Evolutionary conservation across 768 basidiomycete genomes (phyloP).

Genomic region (Guyanaporus albipodus): DNA sequence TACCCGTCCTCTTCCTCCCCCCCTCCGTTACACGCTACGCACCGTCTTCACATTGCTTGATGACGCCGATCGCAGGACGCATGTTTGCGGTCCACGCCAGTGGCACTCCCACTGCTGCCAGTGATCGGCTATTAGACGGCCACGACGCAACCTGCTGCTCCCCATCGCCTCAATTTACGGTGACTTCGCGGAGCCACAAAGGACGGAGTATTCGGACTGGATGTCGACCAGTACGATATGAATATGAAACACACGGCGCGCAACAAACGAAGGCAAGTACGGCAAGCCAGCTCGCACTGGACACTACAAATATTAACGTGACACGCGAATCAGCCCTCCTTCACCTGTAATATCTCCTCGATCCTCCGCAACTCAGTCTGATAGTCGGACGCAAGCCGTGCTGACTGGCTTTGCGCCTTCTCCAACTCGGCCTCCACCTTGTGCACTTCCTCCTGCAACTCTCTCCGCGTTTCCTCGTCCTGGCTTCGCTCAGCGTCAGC

Average conservation of each 20-base stretch:
- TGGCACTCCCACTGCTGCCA: conserved; percentile 4
- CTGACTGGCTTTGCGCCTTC: conserved; percentile 28
- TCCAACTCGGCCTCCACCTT: conserved; percentile 31
- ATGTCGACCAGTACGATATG: no score
- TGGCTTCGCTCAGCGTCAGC: conserved; percentile 40
- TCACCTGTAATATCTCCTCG: conserved; percentile 30
- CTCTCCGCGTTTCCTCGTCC: conserved; percentile 46
- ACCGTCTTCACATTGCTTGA: conserved; percentile 12
- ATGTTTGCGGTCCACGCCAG: conserved; percentile 13
- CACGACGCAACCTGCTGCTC: conserved; percentile 27
- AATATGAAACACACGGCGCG: no score
- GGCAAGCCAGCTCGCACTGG: conserved; percentile 24
- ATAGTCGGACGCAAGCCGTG: conserved; percentile 31
- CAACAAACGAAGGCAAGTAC: no score
- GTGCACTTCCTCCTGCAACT: conserved; percentile 39
- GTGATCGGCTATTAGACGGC: conserved; percentile 25
- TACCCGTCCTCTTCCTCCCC: no score
- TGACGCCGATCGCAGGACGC: conserved; percentile 6
- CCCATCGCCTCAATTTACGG: conserved; percentile 15
- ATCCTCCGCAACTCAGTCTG: conserved; percentile 34
- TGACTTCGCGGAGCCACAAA: conserved; percentile 13
- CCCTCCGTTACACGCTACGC: conserved; percentile 4
- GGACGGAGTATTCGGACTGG: no score
- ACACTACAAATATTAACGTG: conserved; percentile 25
- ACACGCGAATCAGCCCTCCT: conserved; percentile 22